Evolutionary conservation across 805 yeast species (phyloP).

Genomic region (Wickerhamomyces bovis): DNA sequence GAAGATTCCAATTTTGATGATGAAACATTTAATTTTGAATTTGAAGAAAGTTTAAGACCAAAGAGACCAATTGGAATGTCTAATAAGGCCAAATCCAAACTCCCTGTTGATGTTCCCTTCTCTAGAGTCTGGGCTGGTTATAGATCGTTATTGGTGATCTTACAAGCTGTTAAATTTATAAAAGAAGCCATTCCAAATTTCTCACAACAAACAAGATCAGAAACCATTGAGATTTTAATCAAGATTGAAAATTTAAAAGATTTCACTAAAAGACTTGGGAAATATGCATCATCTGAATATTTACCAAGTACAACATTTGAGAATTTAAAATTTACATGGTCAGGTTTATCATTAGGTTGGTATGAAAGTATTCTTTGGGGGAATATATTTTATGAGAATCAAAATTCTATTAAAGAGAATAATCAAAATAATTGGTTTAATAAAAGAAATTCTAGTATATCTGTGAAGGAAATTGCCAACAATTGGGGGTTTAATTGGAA

Average conservation of each 20-base stretch:
- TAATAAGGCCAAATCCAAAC: constrained; percentile 44
- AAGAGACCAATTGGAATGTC: constrained; percentile 59
- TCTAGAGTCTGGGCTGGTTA: constrained; percentile 51
- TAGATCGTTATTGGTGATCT: constrained; percentile 34
- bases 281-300: constrained; percentile 33
- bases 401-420: constrained; percentile 8
- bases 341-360: constrained; percentile 64
- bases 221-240: constrained; percentile 29
- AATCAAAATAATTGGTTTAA: constrained; percentile 17
- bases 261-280: constrained; percentile 19
- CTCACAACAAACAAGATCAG: constrained; percentile 11
- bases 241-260: constrained; percentile 34
- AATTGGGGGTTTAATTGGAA: constrained; percentile 32
- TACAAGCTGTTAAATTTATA: constrained; percentile 29
- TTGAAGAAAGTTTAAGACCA: constrained; percentile 40
- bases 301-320: constrained; percentile 38
- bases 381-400: constrained; percentile 36
- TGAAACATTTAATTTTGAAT: constrained; percentile 12
- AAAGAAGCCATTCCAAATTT: constrained; percentile 26
- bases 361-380: constrained; percentile 64
- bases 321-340: constrained; percentile 57
- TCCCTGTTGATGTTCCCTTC: constrained; percentile 44
- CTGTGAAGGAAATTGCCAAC: constrained; percentile 29
- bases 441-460: constrained; percentile 18
- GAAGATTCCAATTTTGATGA: constrained; percentile 11